phyloP scores from a whole-genome alignment of 129 eudicot species.

The Glebionis coronaria region DNA sequence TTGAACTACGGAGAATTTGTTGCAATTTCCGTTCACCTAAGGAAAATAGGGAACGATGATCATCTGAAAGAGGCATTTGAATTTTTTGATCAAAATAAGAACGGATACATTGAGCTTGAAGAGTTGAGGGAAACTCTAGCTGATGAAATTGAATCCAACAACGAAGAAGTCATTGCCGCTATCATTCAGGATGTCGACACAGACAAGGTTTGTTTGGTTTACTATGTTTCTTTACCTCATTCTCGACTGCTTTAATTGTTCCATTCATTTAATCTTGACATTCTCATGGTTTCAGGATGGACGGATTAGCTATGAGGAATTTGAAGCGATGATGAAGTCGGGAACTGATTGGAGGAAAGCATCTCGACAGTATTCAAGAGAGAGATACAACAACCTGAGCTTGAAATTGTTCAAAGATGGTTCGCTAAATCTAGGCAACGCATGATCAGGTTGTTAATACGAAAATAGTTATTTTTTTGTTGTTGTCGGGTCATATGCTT shows the following conservation, averaged over 20 bases:
- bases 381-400: slow-evolving; percentile 77
- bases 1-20: slow-evolving; percentile 74
- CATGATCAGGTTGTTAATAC: slow-evolving; percentile 24
- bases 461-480: not conserved
- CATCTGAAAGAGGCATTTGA: slow-evolving; percentile 72
- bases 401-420: slow-evolving; percentile 71
- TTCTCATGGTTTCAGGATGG: slow-evolving; percentile 52
- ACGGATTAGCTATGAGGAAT: slow-evolving; percentile 80
- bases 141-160: slow-evolving; percentile 59
- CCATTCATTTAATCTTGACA: not conserved
- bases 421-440: slow-evolving; percentile 40
- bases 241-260: not conserved
- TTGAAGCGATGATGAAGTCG: slow-evolving; percentile 84
- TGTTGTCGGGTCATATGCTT: not conserved
- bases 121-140: slow-evolving; percentile 70
- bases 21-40: slow-evolving; percentile 76
- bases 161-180: slow-evolving; percentile 74
- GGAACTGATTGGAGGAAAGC: slow-evolving; percentile 99
- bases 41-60: slow-evolving; percentile 79
- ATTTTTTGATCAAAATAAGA: slow-evolving; percentile 68
- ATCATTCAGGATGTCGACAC: slow-evolving; percentile 92
- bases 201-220: slow-evolving; percentile 61
- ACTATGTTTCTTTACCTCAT: not conserved
- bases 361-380: slow-evolving; percentile 85
- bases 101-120: slow-evolving; percentile 75